A percentile compares a stretch with the other conserved stretches of the same genome.
phyloP scores from a whole-genome alignment of 768 basidiomycete genomes.

The Auricularia sp. region DNA sequence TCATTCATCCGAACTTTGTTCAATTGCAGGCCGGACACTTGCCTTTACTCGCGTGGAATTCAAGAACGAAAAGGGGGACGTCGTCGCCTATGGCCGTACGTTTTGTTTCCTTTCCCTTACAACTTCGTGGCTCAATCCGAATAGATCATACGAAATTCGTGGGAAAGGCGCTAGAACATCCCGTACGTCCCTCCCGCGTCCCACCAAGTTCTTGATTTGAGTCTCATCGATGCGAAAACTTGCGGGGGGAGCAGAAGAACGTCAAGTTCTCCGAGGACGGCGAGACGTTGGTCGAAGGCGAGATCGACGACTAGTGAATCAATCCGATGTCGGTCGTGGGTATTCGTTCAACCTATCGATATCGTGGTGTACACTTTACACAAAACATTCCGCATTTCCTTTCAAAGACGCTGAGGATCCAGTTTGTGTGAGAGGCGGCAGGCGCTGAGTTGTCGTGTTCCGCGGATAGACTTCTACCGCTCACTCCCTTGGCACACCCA shows the following conservation, averaged over 20 bases:
- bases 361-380: too few relatives aligned
- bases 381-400: too few relatives aligned
- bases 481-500: too few relatives aligned
- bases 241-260: constrained; percentile 42
- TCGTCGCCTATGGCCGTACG: constrained; percentile 78
- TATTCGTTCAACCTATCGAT: too few relatives aligned
- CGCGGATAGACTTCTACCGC: too few relatives aligned
- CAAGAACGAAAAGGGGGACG: constrained; percentile 46
- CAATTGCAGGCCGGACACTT: constrained; percentile 53
- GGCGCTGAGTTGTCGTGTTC: too few relatives aligned
- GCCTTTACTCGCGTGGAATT: constrained; percentile 80
- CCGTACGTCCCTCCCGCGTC: constrained; percentile 19
- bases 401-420: too few relatives aligned
- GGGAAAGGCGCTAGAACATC: constrained; percentile 48
- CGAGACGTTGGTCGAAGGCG: constrained; percentile 55
- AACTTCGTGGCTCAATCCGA: background rate
- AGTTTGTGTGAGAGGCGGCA: too few relatives aligned
- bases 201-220: too few relatives aligned
- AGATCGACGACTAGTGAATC: constrained; percentile 11
- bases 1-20: too few relatives aligned
- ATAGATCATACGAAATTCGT: constrained; percentile 76
- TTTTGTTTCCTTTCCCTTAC: constrained; percentile 4
- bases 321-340: too few relatives aligned
- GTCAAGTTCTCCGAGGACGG: constrained; percentile 75
- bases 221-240: too few relatives aligned